Evolutionary conservation across 208 protist genomes (phyloP).

Genomic region (Acanthamoeba culbertsoni): DNA sequence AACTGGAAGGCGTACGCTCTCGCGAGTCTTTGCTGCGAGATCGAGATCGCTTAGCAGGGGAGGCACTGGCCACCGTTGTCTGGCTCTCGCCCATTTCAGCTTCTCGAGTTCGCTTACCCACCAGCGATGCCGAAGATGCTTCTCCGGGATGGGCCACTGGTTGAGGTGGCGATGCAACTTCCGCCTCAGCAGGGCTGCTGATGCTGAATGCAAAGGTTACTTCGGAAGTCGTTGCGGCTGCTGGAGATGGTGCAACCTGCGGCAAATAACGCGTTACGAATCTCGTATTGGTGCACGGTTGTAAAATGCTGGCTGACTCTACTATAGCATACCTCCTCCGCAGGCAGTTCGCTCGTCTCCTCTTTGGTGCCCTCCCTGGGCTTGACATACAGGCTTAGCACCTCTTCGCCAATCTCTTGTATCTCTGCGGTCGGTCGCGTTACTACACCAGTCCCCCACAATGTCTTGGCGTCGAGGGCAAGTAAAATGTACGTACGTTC

Average conservation of each 20-base stretch:
- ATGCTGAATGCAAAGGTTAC: not conserved
- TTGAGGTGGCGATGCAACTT: not conserved
- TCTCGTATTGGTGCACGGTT: not conserved
- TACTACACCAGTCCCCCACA: too few species aligned
- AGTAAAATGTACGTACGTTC: constrained; percentile 24
- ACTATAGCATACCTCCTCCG: not conserved
- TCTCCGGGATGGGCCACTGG: not conserved
- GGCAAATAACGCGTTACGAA: not conserved
- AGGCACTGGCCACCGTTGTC: not conserved
- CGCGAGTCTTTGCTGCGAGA: not conserved
- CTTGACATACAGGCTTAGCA: not conserved
- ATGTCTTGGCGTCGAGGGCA: not conserved
- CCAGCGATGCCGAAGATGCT: not conserved
- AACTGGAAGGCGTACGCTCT: too few species aligned
- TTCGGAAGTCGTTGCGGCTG: not conserved
- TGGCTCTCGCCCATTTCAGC: not conserved
- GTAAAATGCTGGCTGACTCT: not conserved
- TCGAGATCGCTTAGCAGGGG: not conserved
- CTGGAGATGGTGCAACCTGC: not conserved
- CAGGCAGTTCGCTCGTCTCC: too few species aligned
- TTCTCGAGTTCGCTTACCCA: not conserved
- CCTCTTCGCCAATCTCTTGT: constrained; percentile 28
- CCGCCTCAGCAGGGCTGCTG: not conserved
- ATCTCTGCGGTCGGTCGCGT: not conserved
- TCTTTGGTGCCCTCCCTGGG: too few species aligned